Percentiles rank a stretch among this genome's conserved stretches.
phyloP scores from a whole-genome alignment of 2,329 filamentous ascomycete species.

The Xylariaceae sp. region DNA sequence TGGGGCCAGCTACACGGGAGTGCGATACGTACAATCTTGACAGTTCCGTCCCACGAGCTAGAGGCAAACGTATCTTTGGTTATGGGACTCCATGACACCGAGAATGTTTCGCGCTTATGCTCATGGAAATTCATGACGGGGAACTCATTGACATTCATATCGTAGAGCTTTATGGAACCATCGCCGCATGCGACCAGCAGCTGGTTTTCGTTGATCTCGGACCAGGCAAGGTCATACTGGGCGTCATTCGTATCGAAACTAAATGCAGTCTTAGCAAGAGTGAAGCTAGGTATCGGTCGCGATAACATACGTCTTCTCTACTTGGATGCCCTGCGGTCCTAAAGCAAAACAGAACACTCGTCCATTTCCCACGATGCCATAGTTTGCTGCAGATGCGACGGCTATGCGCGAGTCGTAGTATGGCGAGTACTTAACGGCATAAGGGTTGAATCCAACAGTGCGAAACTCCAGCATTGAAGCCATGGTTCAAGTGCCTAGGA shows the following conservation, averaged over 20 bases:
- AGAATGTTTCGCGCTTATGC: conserved; percentile 90
- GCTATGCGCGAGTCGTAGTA: conserved; percentile 96
- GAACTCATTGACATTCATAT: conserved; percentile 76
- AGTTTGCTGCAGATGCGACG: conserved; percentile 90
- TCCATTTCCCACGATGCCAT: conserved; percentile 95
- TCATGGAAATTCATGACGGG: conserved; percentile 92
- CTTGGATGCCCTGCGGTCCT: conserved; percentile 79
- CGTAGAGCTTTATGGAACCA: conserved; percentile 92
- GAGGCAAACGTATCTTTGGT: conserved; percentile 90
- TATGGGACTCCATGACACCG: conserved; percentile 89
- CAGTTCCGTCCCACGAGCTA: conserved; percentile 92
- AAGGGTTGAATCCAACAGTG: conserved; percentile 92
- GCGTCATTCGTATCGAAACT: conserved; percentile 97
- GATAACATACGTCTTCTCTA: conserved; percentile 72
- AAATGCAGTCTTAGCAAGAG: conserved; percentile 13
- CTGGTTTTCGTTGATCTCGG: conserved; percentile 95
- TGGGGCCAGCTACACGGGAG: neutral
- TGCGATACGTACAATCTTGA: conserved; percentile 70
- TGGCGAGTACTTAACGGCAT: conserved; percentile 96
- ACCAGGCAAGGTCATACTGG: conserved; percentile 94
- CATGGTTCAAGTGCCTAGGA: conserved; percentile 40
- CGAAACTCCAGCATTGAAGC: conserved; percentile 86
- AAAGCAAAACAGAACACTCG: conserved; percentile 82
- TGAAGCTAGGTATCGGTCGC: neutral
- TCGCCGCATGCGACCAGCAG: conserved; percentile 87